phyloP scores from a whole-genome alignment of 331 rosid species.

The Malus hybrid region DNA sequence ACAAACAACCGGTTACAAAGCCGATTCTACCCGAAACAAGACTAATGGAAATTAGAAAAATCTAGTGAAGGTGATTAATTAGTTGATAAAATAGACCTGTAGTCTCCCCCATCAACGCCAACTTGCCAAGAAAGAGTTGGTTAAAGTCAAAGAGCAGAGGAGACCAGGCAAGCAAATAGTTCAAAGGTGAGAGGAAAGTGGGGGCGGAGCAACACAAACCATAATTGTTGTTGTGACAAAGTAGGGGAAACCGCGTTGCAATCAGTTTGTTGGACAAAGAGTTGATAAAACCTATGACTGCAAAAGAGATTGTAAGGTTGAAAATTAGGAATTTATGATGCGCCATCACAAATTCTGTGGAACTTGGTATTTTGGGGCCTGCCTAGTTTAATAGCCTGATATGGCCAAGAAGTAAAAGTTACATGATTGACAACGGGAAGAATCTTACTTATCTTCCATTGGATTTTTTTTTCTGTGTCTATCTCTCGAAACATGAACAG shows the following conservation, averaged over 20 bases:
- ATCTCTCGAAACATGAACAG: background rate
- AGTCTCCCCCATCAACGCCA: background rate
- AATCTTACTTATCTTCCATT: too few relatives aligned
- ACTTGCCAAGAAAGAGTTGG: background rate
- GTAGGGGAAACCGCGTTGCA: conserved; percentile 15
- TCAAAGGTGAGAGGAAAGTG: too few relatives aligned
- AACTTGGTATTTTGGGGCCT: background rate
- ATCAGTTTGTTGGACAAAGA: background rate
- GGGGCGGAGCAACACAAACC: background rate
- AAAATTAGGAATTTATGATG: background rate
- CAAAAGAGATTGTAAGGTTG: background rate
- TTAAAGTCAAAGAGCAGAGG: conserved; percentile 8
- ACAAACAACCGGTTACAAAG: background rate
- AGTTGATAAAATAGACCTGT: background rate
- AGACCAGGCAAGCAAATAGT: background rate
- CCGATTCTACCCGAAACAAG: background rate
- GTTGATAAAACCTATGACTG: background rate
- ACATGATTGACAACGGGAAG: background rate
- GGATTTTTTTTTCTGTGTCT: background rate
- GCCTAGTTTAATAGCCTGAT: background rate
- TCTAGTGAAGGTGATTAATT: background rate
- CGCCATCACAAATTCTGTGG: background rate
- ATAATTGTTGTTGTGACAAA: background rate
- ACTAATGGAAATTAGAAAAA: too few relatives aligned
- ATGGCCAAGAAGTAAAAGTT: background rate